Evolutionary conservation across 1,284 basidiomycete species (phyloP).

Genomic region (Cystobasidiaceae sp.): DNA sequence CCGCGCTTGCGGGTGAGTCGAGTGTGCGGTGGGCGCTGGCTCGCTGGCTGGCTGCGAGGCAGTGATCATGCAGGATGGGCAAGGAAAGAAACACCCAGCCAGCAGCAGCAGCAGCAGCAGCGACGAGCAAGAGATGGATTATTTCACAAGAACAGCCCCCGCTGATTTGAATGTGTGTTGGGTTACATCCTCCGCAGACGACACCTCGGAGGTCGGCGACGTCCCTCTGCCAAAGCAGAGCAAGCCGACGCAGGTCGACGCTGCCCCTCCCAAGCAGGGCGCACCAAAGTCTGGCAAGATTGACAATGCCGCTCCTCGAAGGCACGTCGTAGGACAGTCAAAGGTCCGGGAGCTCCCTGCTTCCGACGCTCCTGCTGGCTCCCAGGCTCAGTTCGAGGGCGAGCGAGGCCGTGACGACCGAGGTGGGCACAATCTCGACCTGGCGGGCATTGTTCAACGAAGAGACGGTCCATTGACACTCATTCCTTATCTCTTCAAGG

Average conservation of each 20-base stretch:
- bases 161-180: neutral
- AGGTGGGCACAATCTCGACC: slow-evolving; percentile 1
- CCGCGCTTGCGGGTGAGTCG: slow-evolving; percentile 25
- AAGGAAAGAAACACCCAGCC: neutral
- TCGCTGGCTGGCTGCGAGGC: neutral
- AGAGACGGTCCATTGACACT: neutral
- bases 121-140: neutral
- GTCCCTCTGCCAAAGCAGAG: slow-evolving; percentile 50
- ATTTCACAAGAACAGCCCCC: neutral
- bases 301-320: neutral
- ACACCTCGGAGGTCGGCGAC: slow-evolving; percentile 56
- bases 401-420: slow-evolving; percentile 26
- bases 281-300: neutral
- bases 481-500: slow-evolving; percentile 1
- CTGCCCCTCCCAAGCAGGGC: slow-evolving; percentile 3
- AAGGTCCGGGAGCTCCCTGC: neutral
- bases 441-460: neutral
- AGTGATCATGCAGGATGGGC: neutral
- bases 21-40: neutral
- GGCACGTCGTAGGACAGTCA: slow-evolving; percentile 22
- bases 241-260: slow-evolving; percentile 42
- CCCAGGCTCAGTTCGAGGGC: slow-evolving; percentile 23
- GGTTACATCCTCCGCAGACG: slow-evolving; percentile 76
- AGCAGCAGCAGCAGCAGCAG: neutral
- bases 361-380: slow-evolving; percentile 14